Evolutionary conservation across 805 yeast species (phyloP).

Genomic region (Yamadazyma paraphyllophila): DNA sequence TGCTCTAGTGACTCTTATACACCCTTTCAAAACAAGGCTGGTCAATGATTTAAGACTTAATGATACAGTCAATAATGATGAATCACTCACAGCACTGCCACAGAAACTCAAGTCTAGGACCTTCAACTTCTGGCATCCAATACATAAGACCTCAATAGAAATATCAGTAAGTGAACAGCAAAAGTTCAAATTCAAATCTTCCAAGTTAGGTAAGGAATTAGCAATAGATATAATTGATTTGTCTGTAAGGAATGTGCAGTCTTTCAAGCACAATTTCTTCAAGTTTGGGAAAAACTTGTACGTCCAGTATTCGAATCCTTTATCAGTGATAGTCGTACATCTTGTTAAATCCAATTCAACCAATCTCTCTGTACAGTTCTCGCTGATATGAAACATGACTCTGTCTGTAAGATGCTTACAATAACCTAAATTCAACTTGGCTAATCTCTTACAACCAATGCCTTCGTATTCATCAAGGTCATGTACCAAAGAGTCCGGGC

Average conservation of each 20-base stretch:
- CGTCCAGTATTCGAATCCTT: constrained; percentile 68
- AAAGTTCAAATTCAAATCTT: constrained; percentile 60
- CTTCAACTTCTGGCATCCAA: constrained; percentile 59
- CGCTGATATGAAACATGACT: constrained; percentile 60
- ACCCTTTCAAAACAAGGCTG: constrained; percentile 57
- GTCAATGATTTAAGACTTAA: constrained; percentile 50
- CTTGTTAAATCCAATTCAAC: constrained; percentile 62
- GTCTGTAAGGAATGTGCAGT: constrained; percentile 73
- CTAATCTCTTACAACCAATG: constrained; percentile 60
- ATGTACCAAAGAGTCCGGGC: neutral
- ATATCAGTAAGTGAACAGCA: constrained; percentile 75
- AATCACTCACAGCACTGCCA: constrained; percentile 77
- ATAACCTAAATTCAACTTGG: constrained; percentile 59
- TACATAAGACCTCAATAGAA: constrained; percentile 61
- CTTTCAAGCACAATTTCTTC: constrained; percentile 54
- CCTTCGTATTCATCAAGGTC: constrained; percentile 14
- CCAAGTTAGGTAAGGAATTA: constrained; percentile 56
- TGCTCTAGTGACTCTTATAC: constrained; percentile 72
- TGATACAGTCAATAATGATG: constrained; percentile 60
- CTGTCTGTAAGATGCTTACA: constrained; percentile 74
- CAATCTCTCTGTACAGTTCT: constrained; percentile 54
- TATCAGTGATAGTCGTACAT: constrained; percentile 76
- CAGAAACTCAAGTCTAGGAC: constrained; percentile 65
- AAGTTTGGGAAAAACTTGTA: constrained; percentile 53
- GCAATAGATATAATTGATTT: constrained; percentile 61